Percentiles rank a stretch among this genome's conserved stretches.
Conservation (phyloP, 331 rosid species). For the Acacia concinna region DNA sequence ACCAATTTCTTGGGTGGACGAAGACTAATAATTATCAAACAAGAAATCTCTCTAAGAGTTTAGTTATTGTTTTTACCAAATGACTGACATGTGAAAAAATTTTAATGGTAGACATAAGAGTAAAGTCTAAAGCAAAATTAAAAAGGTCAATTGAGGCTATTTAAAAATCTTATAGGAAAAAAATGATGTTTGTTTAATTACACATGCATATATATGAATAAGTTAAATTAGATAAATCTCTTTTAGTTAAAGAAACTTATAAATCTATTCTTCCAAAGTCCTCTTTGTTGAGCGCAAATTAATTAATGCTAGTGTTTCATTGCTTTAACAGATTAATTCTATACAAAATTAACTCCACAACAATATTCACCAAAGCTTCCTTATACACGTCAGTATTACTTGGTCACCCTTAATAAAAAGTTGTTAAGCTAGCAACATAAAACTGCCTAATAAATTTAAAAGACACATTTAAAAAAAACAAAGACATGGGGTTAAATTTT, state of each 20-base stretch:
- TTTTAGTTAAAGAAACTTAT: not conserved
- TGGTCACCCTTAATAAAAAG: constrained; percentile 10
- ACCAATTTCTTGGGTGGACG: too few relatives aligned
- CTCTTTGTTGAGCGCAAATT: not conserved
- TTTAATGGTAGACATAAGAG: not conserved
- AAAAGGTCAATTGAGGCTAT: not conserved
- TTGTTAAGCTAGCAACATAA: too few relatives aligned
- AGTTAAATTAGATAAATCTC: not conserved
- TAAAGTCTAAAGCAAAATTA: too few relatives aligned
- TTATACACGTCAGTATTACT: constrained; percentile 7
- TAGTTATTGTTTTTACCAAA: not conserved
- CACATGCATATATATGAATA: too few relatives aligned
- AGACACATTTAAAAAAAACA: too few relatives aligned
- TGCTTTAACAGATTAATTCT: not conserved
- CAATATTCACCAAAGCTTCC: not conserved
- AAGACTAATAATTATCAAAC: not conserved
- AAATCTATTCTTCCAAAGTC: not conserved
- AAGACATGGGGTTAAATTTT: too few relatives aligned
- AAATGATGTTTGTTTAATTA: not conserved
- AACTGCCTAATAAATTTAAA: too few relatives aligned
- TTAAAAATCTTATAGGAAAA: not conserved
- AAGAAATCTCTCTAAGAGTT: too few relatives aligned
- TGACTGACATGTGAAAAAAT: not conserved
- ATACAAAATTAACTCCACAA: not conserved
- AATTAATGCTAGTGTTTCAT: too few relatives aligned